A percentile compares a stretch with the other conserved stretches of the same genome.
Evolutionary conservation across 257 asterid species (phyloP).

Genomic region (Forsythia suspensa): DNA sequence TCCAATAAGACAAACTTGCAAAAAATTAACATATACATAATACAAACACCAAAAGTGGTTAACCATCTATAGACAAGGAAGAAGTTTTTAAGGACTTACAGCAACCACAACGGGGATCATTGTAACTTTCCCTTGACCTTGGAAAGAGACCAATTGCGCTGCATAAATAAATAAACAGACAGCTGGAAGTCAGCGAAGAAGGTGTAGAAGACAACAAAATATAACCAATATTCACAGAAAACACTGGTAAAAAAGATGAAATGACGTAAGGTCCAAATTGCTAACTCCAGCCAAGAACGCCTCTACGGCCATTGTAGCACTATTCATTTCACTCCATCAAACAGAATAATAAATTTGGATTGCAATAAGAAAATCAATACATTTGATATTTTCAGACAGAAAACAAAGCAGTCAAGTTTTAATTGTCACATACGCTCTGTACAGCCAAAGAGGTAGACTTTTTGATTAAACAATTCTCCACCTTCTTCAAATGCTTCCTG

Average conservation of each 20-base stretch:
- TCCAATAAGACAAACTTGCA: background rate
- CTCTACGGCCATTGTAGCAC: background rate
- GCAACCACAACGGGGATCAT: slow-evolving; percentile 76
- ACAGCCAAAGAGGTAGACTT: slow-evolving; percentile 83
- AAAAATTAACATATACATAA: background rate
- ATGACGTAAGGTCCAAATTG: too few species aligned
- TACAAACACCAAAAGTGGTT: background rate
- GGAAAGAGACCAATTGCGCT: slow-evolving; percentile 61
- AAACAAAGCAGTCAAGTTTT: background rate
- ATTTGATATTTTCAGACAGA: background rate
- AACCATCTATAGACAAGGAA: background rate
- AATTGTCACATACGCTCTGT: slow-evolving; percentile 77
- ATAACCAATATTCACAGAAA: background rate
- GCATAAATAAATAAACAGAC: slow-evolving; percentile 29
- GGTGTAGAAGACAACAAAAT: background rate
- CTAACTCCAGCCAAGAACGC: too few species aligned
- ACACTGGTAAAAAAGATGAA: too few species aligned
- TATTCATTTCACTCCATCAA: background rate
- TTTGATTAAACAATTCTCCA: slow-evolving; percentile 61
- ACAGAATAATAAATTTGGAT: background rate
- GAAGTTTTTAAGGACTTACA: slow-evolving; percentile 43
- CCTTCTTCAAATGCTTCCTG: slow-evolving; percentile 95
- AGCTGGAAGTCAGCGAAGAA: background rate
- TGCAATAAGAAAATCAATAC: background rate
- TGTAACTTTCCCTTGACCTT: slow-evolving; percentile 54